Evolutionary conservation across 225 moss, liverwort and hornwort genomes (phyloP), one percentile per base, ranked within the genome.

Genomic region (Bryoerythrophyllum caledonicum): DNA sequence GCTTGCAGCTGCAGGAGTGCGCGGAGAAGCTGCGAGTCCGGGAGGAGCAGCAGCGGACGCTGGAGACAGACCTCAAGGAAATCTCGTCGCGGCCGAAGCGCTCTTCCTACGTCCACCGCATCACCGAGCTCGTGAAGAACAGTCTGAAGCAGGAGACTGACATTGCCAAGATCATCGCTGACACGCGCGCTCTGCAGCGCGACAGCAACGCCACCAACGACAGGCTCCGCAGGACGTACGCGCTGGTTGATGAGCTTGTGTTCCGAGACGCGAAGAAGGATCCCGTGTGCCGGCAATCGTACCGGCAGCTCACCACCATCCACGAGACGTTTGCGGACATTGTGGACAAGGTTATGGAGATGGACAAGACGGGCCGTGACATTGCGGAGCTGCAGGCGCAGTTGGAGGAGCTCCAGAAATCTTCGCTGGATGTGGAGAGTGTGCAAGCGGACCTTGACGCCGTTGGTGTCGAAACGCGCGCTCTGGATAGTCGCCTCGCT

Each of bases 261-360:
- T 99, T 99, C 79, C 95, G 99, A 74, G 99, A 95, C 76, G 99
- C 99, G 21, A 99, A 93, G 86, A 91, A 88, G 75, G 99, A 99
- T 32, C 88, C 92, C 6, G 89, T 99, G 25, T 99, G 99, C 38
- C 88, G 88, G 70, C 99, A 95, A 79, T 92, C 93, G 17, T 99
- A 99, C 71, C 88, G 86, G 57, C 84, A 93, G 20, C 86, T 99
- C 43, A 95, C 83, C 48, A 91, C 75, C 76, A 86, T 93, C 51
- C 95, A 95, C 65, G 88, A 86, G 37, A 91, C 88, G n/a, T 99
- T 99, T 48, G 91, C 95, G 56, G 84, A 87, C 74, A 91, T 99
- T 59, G 90, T 99, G 54, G 91, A 89, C 74, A 95, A 91, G 82
- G 89, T 99, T 70, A 80, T 95, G 73, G 95, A 92, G 80, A 99